Base-by-base conservation (phyloP, 257 asterid species). In the Solanum verrucosum region DNA sequence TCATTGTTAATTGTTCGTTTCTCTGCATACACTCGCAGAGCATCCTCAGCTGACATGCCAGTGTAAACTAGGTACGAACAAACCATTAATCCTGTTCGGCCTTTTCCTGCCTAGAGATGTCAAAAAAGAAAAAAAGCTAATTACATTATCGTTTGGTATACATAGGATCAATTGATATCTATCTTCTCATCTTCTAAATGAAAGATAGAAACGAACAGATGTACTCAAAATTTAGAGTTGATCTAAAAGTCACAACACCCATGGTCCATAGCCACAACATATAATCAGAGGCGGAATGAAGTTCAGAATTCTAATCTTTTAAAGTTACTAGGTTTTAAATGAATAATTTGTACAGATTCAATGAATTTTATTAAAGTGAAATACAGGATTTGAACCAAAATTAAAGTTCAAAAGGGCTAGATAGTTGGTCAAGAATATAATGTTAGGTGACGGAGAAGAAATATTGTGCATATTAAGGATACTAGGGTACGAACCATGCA, bases 31-130 rank as follows among this genome's bases (percentile, higher is more conserved):
- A 94, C 56, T 83, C 91, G 95, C 90, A 96, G 86, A 74, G 98
- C 98, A 90, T 91, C 93, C 91, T 96, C 96, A 5, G 98, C 94
- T 68, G 95, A 77, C 95, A 93, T 91, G 78, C 98, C 98, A 10
- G 79, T 88, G 93, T 96, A 95, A 85, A 90, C 98, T 29, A 96
- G 92, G 86, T 92, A 95, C 34, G 86, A 91, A 29, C 95, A 93
- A 21, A 94, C 94, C 98, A 96, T 96, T 89, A 96, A 92, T n/a
- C 98, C 98, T 0, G 98, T 96, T 87, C 98, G 94, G 18, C 98
- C 98, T 88, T 96, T 96, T 87, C 98, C 98, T 37, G 98, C 98
- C 98, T 96, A 87, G 87, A 90, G 40, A 81, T 88, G 82, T 35
- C 29, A 88, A 52, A 34, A 74, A 44, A 40, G 2, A 40, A 15